Evolutionary conservation across 2,329 filamentous ascomycete genomes (phyloP).

Genomic region (Gaeumannomyces tritici): DNA sequence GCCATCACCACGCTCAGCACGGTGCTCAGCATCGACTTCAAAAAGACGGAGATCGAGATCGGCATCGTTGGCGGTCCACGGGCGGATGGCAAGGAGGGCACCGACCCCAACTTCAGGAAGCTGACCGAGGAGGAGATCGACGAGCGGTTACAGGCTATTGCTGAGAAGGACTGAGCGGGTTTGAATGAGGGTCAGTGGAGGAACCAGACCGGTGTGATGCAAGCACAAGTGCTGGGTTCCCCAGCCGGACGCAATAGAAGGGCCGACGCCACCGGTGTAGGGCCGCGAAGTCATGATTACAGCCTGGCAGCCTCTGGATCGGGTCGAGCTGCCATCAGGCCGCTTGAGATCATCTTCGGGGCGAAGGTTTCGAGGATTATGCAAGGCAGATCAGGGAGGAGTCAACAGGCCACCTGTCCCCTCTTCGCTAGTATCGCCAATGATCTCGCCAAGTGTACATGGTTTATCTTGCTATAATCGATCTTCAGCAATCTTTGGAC

Average conservation of each 20-base stretch:
- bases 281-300: not conserved
- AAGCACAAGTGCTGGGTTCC: not conserved
- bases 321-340: not conserved
- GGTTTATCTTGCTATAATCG: not conserved
- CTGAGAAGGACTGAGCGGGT: constrained; percentile 74
- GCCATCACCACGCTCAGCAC: constrained; percentile 93
- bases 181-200: not conserved
- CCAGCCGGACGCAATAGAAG: not conserved
- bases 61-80: constrained; percentile 89
- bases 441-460: not conserved
- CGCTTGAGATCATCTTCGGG: not conserved
- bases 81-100: constrained; percentile 73
- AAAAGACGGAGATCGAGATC: constrained; percentile 97
- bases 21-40: constrained; percentile 97
- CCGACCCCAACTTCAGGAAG: constrained; percentile 69
- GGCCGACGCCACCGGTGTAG: not conserved
- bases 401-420: not conserved
- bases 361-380: not conserved
- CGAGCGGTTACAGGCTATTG: constrained; percentile 93
- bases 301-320: not conserved
- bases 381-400: not conserved
- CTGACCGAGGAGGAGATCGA: constrained; percentile 98
- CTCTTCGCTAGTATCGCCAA: not conserved
- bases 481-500: not conserved
- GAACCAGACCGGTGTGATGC: not conserved